phyloP scores from a whole-genome alignment of 441 rosid genomes.

The Iberis amara region DNA sequence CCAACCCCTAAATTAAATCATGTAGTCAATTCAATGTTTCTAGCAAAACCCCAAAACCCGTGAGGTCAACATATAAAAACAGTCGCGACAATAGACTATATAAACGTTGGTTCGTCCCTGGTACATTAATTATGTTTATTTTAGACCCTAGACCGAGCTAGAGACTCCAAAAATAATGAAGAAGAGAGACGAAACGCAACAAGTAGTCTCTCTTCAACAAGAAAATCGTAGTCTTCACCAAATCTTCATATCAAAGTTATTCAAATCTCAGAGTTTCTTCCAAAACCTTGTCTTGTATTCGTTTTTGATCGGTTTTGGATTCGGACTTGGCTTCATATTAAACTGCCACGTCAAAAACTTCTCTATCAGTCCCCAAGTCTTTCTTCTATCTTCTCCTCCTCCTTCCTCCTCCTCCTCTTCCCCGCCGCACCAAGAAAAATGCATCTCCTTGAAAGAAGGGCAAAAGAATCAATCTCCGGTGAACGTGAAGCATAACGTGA shows the following conservation, averaged over 20 bases:
- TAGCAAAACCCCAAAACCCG: constrained; percentile 14
- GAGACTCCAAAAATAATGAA: not conserved
- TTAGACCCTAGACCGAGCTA: not conserved
- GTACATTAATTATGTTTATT: not conserved
- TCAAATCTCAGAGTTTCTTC: constrained; percentile 21
- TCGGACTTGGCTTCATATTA: constrained; percentile 36
- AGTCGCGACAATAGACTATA: constrained; percentile 15
- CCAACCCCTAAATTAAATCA: constrained; percentile 12
- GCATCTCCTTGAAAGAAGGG: not conserved
- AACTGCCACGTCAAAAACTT: constrained; percentile 30
- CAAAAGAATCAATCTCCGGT: not conserved
- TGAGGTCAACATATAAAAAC: constrained; percentile 21
- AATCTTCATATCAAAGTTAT: constrained; percentile 20
- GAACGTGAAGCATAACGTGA: constrained; percentile 39
- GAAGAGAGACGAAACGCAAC: constrained; percentile 17
- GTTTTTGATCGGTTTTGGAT: constrained; percentile 37
- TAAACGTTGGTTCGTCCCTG: not conserved
- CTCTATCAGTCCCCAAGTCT: constrained; percentile 31
- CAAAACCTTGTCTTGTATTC: constrained; percentile 31
- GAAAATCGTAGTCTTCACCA: constrained; percentile 19
- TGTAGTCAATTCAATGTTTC: constrained; percentile 20
- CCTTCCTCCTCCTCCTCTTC: not conserved
- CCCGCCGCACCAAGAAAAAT: constrained; percentile 5
- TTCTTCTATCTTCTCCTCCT: constrained; percentile 18
- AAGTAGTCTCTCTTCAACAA: constrained; percentile 21